Percentiles rank a stretch among this genome's conserved stretches.
These are phyloP conservation scores for Solanum etuberosum DNA, from an alignment of 257 asterid species.

Conservation along the genomic window DNA sequence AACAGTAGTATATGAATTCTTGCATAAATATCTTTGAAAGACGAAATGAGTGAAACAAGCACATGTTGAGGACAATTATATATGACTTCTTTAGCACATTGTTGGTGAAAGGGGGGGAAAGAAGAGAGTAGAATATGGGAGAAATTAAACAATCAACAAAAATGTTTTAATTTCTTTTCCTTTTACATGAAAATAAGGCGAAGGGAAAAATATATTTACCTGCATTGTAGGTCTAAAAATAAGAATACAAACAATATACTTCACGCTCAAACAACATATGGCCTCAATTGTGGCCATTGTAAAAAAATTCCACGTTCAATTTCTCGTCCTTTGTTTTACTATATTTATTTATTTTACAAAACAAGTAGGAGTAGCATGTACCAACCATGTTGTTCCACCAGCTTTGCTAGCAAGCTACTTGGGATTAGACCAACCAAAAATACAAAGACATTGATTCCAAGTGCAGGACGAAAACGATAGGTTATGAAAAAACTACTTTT, in stretches of 20 bases:
- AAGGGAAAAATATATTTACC: neutral
- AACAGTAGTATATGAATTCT: neutral
- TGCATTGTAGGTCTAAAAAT: neutral
- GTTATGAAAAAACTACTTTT: neutral
- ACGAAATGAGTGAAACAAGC: neutral
- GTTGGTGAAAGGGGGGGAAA: neutral
- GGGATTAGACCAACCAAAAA: neutral
- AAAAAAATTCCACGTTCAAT: neutral
- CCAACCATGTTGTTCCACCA: neutral
- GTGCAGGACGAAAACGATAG: neutral
- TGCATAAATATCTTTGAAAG: neutral
- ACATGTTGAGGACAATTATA: neutral
- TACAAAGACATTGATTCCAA: neutral
- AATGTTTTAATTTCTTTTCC: neutral
- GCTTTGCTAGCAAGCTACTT: neutral
- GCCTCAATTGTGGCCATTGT: neutral
- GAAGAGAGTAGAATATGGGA: neutral
- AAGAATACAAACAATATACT: neutral
- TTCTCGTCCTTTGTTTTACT: neutral
- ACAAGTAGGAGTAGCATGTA: neutral
- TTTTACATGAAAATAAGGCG: neutral
- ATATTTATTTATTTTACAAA: too few relatives aligned
- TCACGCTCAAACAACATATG: neutral
- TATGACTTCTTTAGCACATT: neutral
- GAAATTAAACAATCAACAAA: neutral